Evolutionary conservation across 768 basidiomycete species (phyloP), one percentile per base, ranked within the genome.

Genomic region (Collybiopsis confluens): DNA sequence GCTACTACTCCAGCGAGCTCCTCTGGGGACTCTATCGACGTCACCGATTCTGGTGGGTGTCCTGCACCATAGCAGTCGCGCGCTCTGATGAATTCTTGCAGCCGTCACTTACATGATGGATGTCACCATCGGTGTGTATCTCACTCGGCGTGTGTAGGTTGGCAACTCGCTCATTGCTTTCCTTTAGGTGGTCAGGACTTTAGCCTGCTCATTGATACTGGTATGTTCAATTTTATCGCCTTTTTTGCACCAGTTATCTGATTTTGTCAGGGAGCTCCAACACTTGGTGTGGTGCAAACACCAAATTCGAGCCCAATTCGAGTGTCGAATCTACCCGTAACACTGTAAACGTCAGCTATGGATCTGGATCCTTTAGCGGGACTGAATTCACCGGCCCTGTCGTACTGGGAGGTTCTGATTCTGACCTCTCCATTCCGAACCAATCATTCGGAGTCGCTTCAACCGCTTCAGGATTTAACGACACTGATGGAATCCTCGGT

Each of bases 151-250:
- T n/a, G n/a, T n/a, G n/a, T n/a, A 76, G 4, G 56, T 69, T 47
- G 82, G 73, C 61, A 75, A 64, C 1, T 75, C 85, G 37, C 70
- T 83, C 42, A 80, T 83, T 30, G 82, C 83, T 52, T 84, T 79
- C 0, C 45, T 35, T 55, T 18, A 38, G 45, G 16, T 35, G 50
- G 37, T 24, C 42, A 53, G 21, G 43, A 30, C 42, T 53, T 44
- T 18, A 41, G 18, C 50, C 38, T 52, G 9, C n/a, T 43, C 15
- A 52, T 40, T 21, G 50, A 52, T n/a, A 41, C 40, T 21, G 30
- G 21, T 26, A 13, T 48, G 5, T 21, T 18, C 10, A 23, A 16
- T 15, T 21, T 16, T 46, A 45, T 2, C 23, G 16, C 26, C 24
- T 7, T 27, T 20, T 26, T 54, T 30, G 26, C 11, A 20, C 20